Evolutionary conservation across 345 rosid genomes (phyloP).

Genomic region (Aethionema arabicum): DNA sequence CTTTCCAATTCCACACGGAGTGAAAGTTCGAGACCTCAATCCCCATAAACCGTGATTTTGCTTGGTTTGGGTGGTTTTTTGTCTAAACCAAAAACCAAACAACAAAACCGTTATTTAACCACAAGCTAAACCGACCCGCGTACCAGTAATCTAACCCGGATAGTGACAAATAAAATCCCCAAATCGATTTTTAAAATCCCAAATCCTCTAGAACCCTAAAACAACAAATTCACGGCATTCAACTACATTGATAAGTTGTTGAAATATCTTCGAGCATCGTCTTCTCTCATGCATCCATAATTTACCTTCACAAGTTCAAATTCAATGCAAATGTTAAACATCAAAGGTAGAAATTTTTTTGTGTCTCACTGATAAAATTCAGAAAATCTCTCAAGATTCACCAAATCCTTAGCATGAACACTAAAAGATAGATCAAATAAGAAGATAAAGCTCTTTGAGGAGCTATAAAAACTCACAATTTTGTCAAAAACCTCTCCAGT

Average conservation of each 20-base stretch:
- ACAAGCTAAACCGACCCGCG: too few species aligned
- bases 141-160: too few species aligned
- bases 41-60: too few species aligned
- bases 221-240: too few species aligned
- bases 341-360: slow-evolving; percentile 5
- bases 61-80: too few species aligned
- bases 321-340: slow-evolving; percentile 13
- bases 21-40: too few species aligned
- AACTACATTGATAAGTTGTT: slow-evolving; percentile 94
- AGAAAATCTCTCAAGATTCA: not conserved
- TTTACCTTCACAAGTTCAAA: slow-evolving; percentile 59
- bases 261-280: slow-evolving; percentile 82
- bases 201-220: too few species aligned
- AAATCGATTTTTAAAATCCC: too few species aligned
- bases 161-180: too few species aligned
- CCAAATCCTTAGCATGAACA: not conserved
- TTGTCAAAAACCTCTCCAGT: slow-evolving; percentile 86
- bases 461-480: slow-evolving; percentile 52
- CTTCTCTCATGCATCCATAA: slow-evolving; percentile 89
- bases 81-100: too few species aligned
- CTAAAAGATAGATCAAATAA: not conserved
- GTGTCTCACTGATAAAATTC: not conserved
- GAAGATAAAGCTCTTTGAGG: slow-evolving; percentile 2
- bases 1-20: too few species aligned
- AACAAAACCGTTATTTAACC: too few species aligned